Base-by-base conservation (phyloP, 176 grass and related monocot genomes). In the Miscanthus lutarioriparius region DNA sequence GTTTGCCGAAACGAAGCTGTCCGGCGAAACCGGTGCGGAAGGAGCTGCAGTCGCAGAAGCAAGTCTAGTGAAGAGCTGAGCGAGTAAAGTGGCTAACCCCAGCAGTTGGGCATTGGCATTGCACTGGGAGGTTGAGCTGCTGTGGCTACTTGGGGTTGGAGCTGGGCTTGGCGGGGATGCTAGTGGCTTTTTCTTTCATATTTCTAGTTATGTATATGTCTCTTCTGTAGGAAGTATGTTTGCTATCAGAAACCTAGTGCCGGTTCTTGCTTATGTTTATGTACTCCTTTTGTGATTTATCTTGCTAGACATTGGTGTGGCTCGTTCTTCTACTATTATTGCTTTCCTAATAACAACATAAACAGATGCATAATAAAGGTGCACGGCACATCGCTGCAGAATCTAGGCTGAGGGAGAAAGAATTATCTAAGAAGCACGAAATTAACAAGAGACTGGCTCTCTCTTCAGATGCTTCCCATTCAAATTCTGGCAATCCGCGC, bases 361-460 rank as follows among this genome's bases (percentile, higher is more conserved):
- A 38, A 69, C 92, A 97, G 90, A 87, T 94, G 75, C 95, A 92
- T 87, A 94, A 89, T 81, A 94, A 91, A 82, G 92, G 88, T 41
- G 90, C 90, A 81, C 88, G 71, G 17, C 95, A 97, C 77, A 81
- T 86, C 71, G 90, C 86, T 70, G 90, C 95, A 79, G 62, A 91
- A 79, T 75, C 70, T 61, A 88, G 54, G 43, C 40, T 88, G 41
- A 91, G 74, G 88, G 82, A 75, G 65, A 88, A 78, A 23, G 95
- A 91, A 86, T 53, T 94, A 71, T 86, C 64, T 27, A 94, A 49
- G 69, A 84, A 88, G 77, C 78, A 86, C 17, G 90, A 92, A 80
- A 87, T 92, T 70, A 82, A 79, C 59, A 92, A 97, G 84, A 91
- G 88, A 86, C 16, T 91, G 75, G 92, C 88, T 69, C 59, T 92